phyloP scores from a whole-genome alignment of 169 alveolate genomes.

The Theileria parva region DNA sequence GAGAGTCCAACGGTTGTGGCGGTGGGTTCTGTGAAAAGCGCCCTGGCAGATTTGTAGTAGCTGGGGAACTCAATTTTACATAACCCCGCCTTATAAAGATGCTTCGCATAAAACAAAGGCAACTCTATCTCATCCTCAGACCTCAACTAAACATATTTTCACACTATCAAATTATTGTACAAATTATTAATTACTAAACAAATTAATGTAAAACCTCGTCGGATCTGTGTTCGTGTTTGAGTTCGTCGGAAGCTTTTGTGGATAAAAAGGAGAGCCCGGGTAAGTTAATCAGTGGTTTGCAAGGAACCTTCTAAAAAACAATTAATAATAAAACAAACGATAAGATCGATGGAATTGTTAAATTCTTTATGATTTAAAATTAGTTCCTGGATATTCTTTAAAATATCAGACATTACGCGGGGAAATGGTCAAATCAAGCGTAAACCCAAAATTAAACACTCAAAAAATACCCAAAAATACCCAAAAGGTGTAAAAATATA shows the following conservation, averaged over 20 bases:
- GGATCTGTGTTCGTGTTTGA: constrained; percentile 55
- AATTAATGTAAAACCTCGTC: constrained; percentile 75
- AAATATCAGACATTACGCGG: constrained; percentile 19
- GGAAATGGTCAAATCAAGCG: no score
- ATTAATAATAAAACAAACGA: constrained; percentile 34
- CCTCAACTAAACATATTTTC: constrained; percentile 5
- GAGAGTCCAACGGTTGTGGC: constrained; percentile 75
- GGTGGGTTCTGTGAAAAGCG: constrained; percentile 76
- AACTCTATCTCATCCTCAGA: constrained; percentile 61
- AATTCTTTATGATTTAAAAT: constrained; percentile 19
- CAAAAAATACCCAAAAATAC: background rate
- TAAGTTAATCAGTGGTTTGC: constrained; percentile 63
- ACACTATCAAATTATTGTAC: no score
- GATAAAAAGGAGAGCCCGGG: constrained; percentile 76
- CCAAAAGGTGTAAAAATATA: background rate
- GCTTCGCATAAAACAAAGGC: constrained; percentile 49
- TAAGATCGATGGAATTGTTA: constrained; percentile 38
- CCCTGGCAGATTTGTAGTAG: constrained; percentile 73
- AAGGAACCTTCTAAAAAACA: constrained; percentile 74
- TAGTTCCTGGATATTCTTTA: constrained; percentile 40
- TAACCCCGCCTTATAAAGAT: constrained; percentile 69
- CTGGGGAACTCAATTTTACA: constrained; percentile 74
- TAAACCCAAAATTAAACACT: background rate
- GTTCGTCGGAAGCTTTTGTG: constrained; percentile 74
- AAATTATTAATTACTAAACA: no score